phyloP scores from a whole-genome alignment of 2,329 filamentous ascomycete species.

The Blastomyces emzantsi region DNA sequence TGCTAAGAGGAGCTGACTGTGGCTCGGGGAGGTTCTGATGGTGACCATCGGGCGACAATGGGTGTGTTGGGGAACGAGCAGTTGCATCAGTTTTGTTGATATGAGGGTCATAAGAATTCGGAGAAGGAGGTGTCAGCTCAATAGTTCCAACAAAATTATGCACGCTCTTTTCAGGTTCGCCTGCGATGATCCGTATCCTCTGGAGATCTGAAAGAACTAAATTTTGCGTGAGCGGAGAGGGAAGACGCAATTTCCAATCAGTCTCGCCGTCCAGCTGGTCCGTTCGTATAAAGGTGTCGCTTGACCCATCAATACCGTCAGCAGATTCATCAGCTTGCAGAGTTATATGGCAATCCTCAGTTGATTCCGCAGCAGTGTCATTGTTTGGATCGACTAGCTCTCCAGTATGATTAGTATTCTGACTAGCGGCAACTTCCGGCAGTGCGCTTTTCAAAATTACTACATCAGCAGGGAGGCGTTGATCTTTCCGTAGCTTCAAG shows the following conservation, averaged over 20 bases:
- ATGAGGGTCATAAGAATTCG: slow-evolving; percentile 39
- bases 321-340: slow-evolving; percentile 23
- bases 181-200: slow-evolving; percentile 61
- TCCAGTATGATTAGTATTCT: background rate
- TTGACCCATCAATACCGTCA: slow-evolving; percentile 37
- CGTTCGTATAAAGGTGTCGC: slow-evolving; percentile 93
- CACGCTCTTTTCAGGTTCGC: slow-evolving; percentile 85
- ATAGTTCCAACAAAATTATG: slow-evolving; percentile 93
- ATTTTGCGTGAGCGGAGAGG: slow-evolving; percentile 76
- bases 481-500: slow-evolving; percentile 84
- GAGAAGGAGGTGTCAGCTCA: slow-evolving; percentile 55
- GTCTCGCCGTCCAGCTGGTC: slow-evolving; percentile 97
- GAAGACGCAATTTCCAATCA: slow-evolving; percentile 92
- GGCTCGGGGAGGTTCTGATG: slow-evolving; percentile 20
- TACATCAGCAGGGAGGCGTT: slow-evolving; percentile 88
- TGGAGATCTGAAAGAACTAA: slow-evolving; percentile 62
- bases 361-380: slow-evolving; percentile 12
- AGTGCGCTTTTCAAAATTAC: slow-evolving; percentile 69
- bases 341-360: slow-evolving; percentile 13
- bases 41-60: slow-evolving; percentile 16
- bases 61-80: slow-evolving; percentile 10
- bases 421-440: background rate
- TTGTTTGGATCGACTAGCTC: background rate
- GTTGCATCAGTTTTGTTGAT: slow-evolving; percentile 23
- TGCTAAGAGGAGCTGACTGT: slow-evolving; percentile 66